Evolutionary conservation across 768 basidiomycete species (phyloP).

Genomic region (Boletus rufocinnamomeus): DNA sequence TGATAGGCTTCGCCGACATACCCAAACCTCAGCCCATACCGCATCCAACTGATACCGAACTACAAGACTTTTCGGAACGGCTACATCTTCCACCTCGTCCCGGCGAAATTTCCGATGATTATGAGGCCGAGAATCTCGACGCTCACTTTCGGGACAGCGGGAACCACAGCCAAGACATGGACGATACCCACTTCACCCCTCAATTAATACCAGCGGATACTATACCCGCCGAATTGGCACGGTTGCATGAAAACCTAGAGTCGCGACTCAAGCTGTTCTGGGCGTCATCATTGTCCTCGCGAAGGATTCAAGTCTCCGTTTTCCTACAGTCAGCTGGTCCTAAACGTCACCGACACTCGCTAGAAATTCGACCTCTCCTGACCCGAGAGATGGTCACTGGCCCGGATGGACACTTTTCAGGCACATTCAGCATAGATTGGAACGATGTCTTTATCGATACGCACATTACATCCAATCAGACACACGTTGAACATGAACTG

Average conservation of each 20-base stretch:
- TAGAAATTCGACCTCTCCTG: slow-evolving; percentile 48
- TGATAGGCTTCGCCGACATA: slow-evolving; percentile 68
- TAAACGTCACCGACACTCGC: slow-evolving; percentile 30
- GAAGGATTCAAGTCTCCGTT: slow-evolving; percentile 64
- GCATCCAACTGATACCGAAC: slow-evolving; percentile 26
- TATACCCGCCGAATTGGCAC: slow-evolving; percentile 41
- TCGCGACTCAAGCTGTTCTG: slow-evolving; percentile 78
- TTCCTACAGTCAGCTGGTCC: slow-evolving; percentile 38
- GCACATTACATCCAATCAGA: slow-evolving; percentile 59
- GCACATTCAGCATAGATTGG: slow-evolving; percentile 65
- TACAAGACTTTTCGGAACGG: slow-evolving; percentile 29
- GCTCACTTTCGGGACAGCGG: slow-evolving; percentile 44
- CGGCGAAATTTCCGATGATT: slow-evolving; percentile 60
- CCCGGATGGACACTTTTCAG: slow-evolving; percentile 73
- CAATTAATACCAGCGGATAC: slow-evolving; percentile 26
- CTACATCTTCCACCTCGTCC: slow-evolving; percentile 57
- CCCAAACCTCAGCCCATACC: slow-evolving; percentile 53
- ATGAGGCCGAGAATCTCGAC: slow-evolving; percentile 57
- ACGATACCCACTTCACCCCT: slow-evolving; percentile 17
- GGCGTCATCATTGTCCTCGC: slow-evolving; percentile 66
- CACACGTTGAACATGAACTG: slow-evolving; percentile 44
- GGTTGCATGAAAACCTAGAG: slow-evolving; percentile 76
- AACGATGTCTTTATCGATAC: slow-evolving; percentile 59
- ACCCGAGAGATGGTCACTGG: slow-evolving; percentile 55
- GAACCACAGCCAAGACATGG: slow-evolving; percentile 21